A percentile compares a stretch with the other conserved stretches of the same genome.
phyloP scores from a whole-genome alignment of 106 monocot genomes.

The Dendrobium huoshanense region DNA sequence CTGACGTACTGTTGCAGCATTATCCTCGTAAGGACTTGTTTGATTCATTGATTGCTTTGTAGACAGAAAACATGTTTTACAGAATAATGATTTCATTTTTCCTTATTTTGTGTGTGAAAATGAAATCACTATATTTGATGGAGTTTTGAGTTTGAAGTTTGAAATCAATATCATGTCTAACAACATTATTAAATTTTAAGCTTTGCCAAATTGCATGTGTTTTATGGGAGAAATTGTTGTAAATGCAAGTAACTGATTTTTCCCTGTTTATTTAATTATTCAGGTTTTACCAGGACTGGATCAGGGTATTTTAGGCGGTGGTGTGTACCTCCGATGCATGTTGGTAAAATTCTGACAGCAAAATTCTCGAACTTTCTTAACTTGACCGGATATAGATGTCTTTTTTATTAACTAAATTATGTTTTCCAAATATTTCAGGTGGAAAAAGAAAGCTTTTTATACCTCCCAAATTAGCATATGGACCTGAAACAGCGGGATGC shows the following conservation, averaged over 20 bases:
- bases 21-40: neutral
- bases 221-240: neutral
- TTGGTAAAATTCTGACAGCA: slow-evolving; percentile 29
- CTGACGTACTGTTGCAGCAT: neutral
- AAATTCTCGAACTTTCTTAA: neutral
- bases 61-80: too few relatives aligned
- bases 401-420: neutral
- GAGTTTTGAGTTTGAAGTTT: too few relatives aligned
- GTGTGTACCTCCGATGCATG: slow-evolving; percentile 80
- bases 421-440: slow-evolving; percentile 29
- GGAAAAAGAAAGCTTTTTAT: slow-evolving; percentile 92
- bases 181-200: neutral
- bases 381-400: neutral
- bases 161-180: neutral
- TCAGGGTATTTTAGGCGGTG: slow-evolving; percentile 88
- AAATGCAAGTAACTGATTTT: neutral
- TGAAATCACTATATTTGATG: too few relatives aligned
- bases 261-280: neutral
- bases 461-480: slow-evolving; percentile 79
- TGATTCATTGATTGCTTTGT: too few relatives aligned
- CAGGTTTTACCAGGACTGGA: slow-evolving; percentile 87
- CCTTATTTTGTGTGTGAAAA: too few relatives aligned
- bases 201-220: neutral
- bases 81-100: too few relatives aligned
- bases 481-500: slow-evolving; percentile 94